Evolutionary conservation across 2,329 filamentous ascomycete genomes (phyloP).

Genomic region (Onygena corvina): DNA sequence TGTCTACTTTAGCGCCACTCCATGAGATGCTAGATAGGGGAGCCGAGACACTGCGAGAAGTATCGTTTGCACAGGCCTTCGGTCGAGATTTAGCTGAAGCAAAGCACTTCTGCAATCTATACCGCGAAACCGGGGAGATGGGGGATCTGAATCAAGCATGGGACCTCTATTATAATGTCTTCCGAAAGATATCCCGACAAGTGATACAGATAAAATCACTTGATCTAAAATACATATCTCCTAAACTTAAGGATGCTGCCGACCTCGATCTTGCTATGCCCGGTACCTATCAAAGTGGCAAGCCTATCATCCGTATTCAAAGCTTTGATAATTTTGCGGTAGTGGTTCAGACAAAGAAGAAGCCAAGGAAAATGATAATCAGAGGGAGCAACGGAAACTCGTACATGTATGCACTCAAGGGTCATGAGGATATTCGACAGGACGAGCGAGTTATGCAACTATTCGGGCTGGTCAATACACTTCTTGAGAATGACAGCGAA

Average conservation of each 20-base stretch:
- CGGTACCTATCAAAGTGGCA: slow-evolving; percentile 75
- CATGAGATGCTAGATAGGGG: slow-evolving; percentile 86
- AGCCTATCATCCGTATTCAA: slow-evolving; percentile 69
- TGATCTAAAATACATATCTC: slow-evolving; percentile 93
- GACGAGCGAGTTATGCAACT: slow-evolving; percentile 99
- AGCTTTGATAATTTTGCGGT: slow-evolving; percentile 82
- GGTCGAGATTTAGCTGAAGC: slow-evolving; percentile 90
- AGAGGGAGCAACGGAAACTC: slow-evolving; percentile 77
- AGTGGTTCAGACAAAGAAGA: slow-evolving; percentile 94
- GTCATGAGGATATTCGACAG: slow-evolving; percentile 98
- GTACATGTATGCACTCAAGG: slow-evolving; percentile 87
- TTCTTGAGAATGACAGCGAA: slow-evolving; percentile 85
- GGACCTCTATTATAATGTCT: slow-evolving; percentile 98
- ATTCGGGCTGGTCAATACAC: slow-evolving; percentile 92
- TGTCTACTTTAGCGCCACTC: slow-evolving; percentile 74
- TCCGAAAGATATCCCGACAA: slow-evolving; percentile 87
- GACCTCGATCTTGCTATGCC: slow-evolving; percentile 91
- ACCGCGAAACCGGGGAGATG: slow-evolving; percentile 74
- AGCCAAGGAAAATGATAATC: slow-evolving; percentile 77
- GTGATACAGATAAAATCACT: slow-evolving; percentile 83
- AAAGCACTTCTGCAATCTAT: slow-evolving; percentile 89
- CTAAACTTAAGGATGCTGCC: slow-evolving; percentile 72
- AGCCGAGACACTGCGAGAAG: slow-evolving; percentile 84
- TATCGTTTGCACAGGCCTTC: slow-evolving; percentile 95
- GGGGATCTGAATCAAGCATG: slow-evolving; percentile 95